Evolutionary conservation across 495 filamentous ascomycete species (phyloP).

Genomic region (Staphylotrichum longicolle): DNA sequence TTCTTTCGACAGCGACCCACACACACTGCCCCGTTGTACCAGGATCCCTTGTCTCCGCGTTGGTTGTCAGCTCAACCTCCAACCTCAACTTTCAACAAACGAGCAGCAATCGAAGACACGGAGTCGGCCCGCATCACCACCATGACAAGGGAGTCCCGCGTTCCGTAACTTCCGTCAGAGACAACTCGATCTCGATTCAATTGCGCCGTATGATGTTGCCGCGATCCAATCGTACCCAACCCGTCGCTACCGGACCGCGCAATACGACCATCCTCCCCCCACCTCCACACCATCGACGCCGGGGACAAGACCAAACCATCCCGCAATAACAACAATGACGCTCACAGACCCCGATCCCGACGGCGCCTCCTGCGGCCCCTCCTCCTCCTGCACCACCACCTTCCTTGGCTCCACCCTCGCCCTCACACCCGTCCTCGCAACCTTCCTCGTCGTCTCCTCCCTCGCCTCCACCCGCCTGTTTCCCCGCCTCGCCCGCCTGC

Average conservation of each 20-base stretch:
- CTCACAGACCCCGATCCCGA: not conserved
- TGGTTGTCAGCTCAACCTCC: not conserved
- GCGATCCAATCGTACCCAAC: not conserved
- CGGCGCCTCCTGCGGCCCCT: slow-evolving; percentile 29
- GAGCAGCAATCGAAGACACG: not conserved
- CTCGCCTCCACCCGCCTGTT: slow-evolving; percentile 61
- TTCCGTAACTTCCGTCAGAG: not conserved
- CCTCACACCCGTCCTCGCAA: slow-evolving; percentile 54
- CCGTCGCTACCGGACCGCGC: not conserved
- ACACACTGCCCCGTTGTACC: not conserved
- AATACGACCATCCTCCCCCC: not conserved
- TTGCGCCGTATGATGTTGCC: slow-evolving; percentile 8
- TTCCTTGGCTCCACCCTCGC: slow-evolving; percentile 34
- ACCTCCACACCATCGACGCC: not conserved
- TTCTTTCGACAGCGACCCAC: no score
- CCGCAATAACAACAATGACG: not conserved
- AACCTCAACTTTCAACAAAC: slow-evolving; percentile 1
- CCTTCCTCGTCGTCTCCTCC: slow-evolving; percentile 56
- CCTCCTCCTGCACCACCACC: slow-evolving; percentile 29
- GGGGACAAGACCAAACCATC: no score
- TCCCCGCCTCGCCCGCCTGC: slow-evolving; percentile 55
- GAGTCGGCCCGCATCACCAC: not conserved
- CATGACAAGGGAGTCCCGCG: not conserved
- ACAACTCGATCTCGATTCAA: no score
- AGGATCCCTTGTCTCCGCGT: not conserved